Percentiles rank a stretch among this genome's conserved stretches.
Evolutionary conservation across 179 eudicot genomes (phyloP).

Genomic region (Drosera spatulata): DNA sequence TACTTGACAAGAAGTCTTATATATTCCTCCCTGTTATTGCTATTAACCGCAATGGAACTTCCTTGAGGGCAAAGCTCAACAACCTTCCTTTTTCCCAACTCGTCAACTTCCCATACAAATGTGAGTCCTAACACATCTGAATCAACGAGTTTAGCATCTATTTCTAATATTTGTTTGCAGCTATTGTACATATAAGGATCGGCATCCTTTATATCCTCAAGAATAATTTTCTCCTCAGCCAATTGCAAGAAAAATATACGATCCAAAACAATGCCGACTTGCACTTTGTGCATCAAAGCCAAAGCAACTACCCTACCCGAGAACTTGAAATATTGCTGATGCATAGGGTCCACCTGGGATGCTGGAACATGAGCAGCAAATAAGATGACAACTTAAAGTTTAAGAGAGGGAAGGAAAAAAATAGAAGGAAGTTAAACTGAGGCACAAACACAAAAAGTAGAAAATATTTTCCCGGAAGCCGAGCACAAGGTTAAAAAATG

Average conservation of each 20-base stretch:
- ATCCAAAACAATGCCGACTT: constrained; percentile 78
- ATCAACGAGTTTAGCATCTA: constrained; percentile 77
- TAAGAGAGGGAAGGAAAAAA: too few species aligned
- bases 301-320: constrained; percentile 80
- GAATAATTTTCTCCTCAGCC: constrained; percentile 40
- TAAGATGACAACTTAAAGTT: constrained; percentile 1
- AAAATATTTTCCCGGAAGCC: too few species aligned
- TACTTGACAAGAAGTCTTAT: constrained; percentile 59
- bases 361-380: constrained; percentile 29
- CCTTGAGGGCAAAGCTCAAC: constrained; percentile 81
- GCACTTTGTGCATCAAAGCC: constrained; percentile 85
- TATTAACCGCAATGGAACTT: constrained; percentile 43
- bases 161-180: constrained; percentile 81
- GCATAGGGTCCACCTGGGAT: constrained; percentile 74
- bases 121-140: constrained; percentile 81
- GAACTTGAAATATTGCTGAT: constrained; percentile 67
- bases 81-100: constrained; percentile 54
- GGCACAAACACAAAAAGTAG: too few species aligned
- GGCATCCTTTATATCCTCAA: constrained; percentile 80
- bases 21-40: constrained; percentile 61
- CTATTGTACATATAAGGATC: constrained; percentile 77
- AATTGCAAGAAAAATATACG: constrained; percentile 69
- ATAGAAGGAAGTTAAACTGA: too few species aligned
- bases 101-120: constrained; percentile 73
- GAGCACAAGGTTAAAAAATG: too few species aligned